phyloP scores from a whole-genome alignment of 371 early-diverging fungal genomes.

The Phascolomyces articulosus region DNA sequence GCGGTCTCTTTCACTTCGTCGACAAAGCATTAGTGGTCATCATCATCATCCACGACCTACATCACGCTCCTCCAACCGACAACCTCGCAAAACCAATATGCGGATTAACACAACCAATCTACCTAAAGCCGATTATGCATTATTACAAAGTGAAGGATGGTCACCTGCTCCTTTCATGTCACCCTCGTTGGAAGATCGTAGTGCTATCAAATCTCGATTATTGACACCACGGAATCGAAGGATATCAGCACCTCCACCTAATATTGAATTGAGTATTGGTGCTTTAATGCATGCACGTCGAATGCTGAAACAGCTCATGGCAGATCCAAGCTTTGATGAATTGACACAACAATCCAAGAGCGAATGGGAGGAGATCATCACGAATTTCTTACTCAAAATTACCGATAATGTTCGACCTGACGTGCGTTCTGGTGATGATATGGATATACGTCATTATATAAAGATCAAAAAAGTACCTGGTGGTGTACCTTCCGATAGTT shows the following conservation, averaged over 20 bases:
- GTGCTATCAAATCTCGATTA: slow-evolving; percentile 16
- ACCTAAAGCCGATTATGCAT: slow-evolving; percentile 20
- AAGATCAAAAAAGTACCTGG: slow-evolving; percentile 96
- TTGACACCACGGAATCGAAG: slow-evolving; percentile 42
- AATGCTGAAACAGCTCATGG: slow-evolving; percentile 63
- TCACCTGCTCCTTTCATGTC: slow-evolving; percentile 30
- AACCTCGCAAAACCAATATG: slow-evolving; percentile 13
- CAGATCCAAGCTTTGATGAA: slow-evolving; percentile 18
- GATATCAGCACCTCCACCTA: slow-evolving; percentile 53
- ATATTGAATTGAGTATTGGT: slow-evolving; percentile 67
- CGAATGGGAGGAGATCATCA: slow-evolving; percentile 81
- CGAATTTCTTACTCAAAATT: slow-evolving; percentile 70
- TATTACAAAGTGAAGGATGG: slow-evolving; percentile 23
- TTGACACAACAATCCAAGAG: slow-evolving; percentile 34
- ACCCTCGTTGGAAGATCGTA: slow-evolving; percentile 21
- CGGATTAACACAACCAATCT: slow-evolving; percentile 35
- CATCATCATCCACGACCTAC: slow-evolving; percentile 1
- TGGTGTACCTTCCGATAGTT: slow-evolving; percentile 77
- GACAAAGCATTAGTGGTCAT: slow-evolving; percentile 21
- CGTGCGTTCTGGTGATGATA: slow-evolving; percentile 77
- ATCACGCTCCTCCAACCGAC: background rate
- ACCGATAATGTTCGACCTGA: slow-evolving; percentile 74
- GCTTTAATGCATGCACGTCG: slow-evolving; percentile 69
- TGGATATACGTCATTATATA: slow-evolving; percentile 90
- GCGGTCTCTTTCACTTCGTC: slow-evolving; percentile 21